phyloP scores from a whole-genome alignment of 2,329 filamentous ascomycete genomes.

The Alternaria postmessia region DNA sequence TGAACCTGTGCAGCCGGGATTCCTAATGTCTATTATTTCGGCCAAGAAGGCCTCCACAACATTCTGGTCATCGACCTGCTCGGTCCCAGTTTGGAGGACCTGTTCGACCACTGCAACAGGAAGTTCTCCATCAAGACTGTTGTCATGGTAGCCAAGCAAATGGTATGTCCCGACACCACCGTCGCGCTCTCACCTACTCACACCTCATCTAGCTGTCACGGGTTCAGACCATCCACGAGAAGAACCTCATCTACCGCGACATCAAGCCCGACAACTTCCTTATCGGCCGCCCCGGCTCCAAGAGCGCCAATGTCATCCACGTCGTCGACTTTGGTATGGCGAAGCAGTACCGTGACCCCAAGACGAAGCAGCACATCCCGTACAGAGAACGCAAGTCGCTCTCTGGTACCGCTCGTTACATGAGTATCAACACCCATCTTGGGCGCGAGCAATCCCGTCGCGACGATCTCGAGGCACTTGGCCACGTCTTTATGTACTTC shows the following conservation, averaged over 20 bases:
- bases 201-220: conserved; percentile 73
- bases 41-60: conserved; percentile 97
- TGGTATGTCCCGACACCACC: conserved; percentile 67
- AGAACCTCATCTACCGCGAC: conserved; percentile 98
- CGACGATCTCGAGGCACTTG: conserved; percentile 90
- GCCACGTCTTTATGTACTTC: conserved; percentile 76
- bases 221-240: conserved; percentile 95
- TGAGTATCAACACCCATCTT: conserved; percentile 99
- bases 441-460: conserved; percentile 94
- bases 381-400: conserved; percentile 97
- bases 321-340: conserved; percentile 99
- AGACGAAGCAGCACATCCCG: conserved; percentile 98
- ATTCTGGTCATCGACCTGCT: conserved; percentile 98
- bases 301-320: conserved; percentile 97
- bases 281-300: conserved; percentile 89
- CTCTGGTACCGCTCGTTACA: conserved; percentile 95
- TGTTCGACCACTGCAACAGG: conserved; percentile 96
- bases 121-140: conserved; percentile 97
- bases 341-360: conserved; percentile 98
- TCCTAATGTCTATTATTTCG: conserved; percentile 99
- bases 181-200: conserved; percentile 13
- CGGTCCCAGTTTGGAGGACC: conserved; percentile 91
- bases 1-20: conserved; percentile 76
- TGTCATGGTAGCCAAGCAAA: conserved; percentile 99
- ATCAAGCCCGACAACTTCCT: conserved; percentile 99